Evolutionary conservation across 371 early-diverging fungal species (phyloP), one percentile per base, ranked within the genome.

Genomic region (Umbelopsis sp.): DNA sequence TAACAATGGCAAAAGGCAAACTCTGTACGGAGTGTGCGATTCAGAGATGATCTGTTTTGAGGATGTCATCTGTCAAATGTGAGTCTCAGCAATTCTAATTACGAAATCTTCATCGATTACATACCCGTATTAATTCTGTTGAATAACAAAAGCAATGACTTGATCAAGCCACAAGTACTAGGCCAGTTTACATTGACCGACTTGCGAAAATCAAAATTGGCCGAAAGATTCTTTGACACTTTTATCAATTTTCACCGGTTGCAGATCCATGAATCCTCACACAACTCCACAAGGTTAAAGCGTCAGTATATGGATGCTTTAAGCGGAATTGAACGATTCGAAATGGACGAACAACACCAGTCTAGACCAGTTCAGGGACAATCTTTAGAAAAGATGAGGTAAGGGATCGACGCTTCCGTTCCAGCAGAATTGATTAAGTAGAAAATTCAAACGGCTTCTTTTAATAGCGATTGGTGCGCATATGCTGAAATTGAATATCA

Each of bases 221-320:
- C 84, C 16, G 84, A 84, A 68, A 70, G 82, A 4, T 84, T 84
- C 44, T 80, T 81, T 65, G 84, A 84, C 52, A 84, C 81, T 2
- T 84, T 84, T 71, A 38, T 77, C 11, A 80, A 79, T 50, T 74
- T 84, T 63, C 79, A 81, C 25, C 75, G 76, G 29, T 76, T 84
- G 63, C 79, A 77, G 63, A 64, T 81, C 22, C 84, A 84, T 50
- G 84, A 84, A 51, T 74, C 79, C 4, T 74, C 74, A 18, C 80
- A 81, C 50, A 76, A 76, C 1, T 66, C 75, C 0, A 69, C 79
- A 24, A 77, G 79, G 14, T 70, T 74, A 1, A 81, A 77, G 50
- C 75, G 72, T 10, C 69, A 81, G 46, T 53, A 78, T 12, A 20
- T 53, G 38, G 67, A 52, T 25, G 32, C 37, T 10, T 41, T 51